Percentiles rank a stretch among this genome's conserved stretches.
Evolutionary conservation across 805 yeast species (phyloP).

Genomic region (Debaryomyces tyrocola): DNA sequence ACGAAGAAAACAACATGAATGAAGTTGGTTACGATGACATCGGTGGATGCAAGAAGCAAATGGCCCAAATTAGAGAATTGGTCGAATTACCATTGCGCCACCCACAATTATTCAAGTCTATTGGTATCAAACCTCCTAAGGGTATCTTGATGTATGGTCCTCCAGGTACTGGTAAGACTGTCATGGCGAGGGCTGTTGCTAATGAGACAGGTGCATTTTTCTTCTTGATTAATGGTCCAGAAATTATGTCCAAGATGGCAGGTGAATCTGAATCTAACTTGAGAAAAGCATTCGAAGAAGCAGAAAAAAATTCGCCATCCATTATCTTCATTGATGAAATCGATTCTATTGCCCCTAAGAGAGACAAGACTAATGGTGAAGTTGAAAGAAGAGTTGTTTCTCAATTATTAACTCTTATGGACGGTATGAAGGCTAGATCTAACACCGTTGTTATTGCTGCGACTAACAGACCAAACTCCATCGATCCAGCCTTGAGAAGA

Average conservation of each 20-base stretch:
- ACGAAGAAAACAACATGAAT: slow-evolving; percentile 92
- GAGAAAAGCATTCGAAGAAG: slow-evolving; percentile 98
- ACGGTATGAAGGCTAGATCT: slow-evolving; percentile 99
- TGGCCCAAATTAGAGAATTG: slow-evolving; percentile 98
- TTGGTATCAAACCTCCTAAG: slow-evolving; percentile 98
- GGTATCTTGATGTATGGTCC: slow-evolving; percentile 99
- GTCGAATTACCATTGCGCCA: slow-evolving; percentile 98
- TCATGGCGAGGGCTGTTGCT: slow-evolving; percentile 99
- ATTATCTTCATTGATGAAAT: slow-evolving; percentile 98
- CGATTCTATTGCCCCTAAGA: slow-evolving; percentile 98
- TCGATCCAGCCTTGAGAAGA: slow-evolving; percentile 83
- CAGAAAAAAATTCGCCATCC: slow-evolving; percentile 97
- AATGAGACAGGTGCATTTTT: slow-evolving; percentile 99
- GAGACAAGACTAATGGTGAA: slow-evolving; percentile 99
- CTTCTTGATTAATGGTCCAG: slow-evolving; percentile 97
- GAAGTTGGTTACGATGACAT: slow-evolving; percentile 99
- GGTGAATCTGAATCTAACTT: slow-evolving; percentile 98
- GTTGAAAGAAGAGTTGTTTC: slow-evolving; percentile 99
- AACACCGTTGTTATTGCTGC: slow-evolving; percentile 99
- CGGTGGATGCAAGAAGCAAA: slow-evolving; percentile 98
- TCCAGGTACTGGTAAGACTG: slow-evolving; percentile 99
- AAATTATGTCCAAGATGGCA: slow-evolving; percentile 99
- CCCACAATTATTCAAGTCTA: slow-evolving; percentile 95
- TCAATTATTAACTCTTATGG: slow-evolving; percentile 96
- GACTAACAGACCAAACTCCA: slow-evolving; percentile 83